Base-by-base conservation (phyloP, 225 moss, liverwort and hornwort species). In the Ulota crispa region DNA sequence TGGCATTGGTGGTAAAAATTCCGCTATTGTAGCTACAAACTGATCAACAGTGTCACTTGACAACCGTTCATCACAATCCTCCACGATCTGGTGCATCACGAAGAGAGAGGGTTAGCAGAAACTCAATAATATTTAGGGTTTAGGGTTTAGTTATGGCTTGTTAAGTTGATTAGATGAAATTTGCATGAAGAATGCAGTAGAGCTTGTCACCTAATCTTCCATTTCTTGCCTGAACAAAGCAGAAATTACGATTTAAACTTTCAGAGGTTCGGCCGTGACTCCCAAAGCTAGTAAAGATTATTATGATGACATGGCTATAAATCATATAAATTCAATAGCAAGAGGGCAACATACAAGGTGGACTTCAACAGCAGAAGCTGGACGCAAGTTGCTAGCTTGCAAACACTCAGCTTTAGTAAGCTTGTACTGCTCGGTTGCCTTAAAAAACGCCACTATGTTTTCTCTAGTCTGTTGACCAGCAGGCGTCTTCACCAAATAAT, bases 51-150 rank as follows among this genome's bases (percentile, higher is more conserved):
- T 73, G 6, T 88, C 84, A 72, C 74, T 87, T 69, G 93, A 90
- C 75, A 96, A 65, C 50, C 96, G 91, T 73, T 96, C 96, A 81
- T 96, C 96, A 84, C 96, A 96, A 75, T 96, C 96, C 83, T 96
- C 96, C 78, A 96, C 95, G 43, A 96, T 95, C 96, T 96, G 85
- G 82, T 47, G 19, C 78, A 78, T 57, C 37, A 78, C 45, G 81
- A 74, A 53, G 55, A 68, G 68, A 47, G 23, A 64, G 19, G 0
- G 24, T 67, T 21, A 79, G 67, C 62, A 59, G 26, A 52, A 20
- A 60, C 20, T 41, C 56, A 69, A 52, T 15, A 24, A 13, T 13
- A 14, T 45, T 4, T 45, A 45, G 13, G 43, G 43, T 43, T 43
- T 43, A 43, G 45, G 50, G 50, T 16, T 39, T 50, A 18, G 16